Base-by-base conservation (phyloP, 2,329 filamentous ascomycete genomes). In the Botrytis galanthina region DNA sequence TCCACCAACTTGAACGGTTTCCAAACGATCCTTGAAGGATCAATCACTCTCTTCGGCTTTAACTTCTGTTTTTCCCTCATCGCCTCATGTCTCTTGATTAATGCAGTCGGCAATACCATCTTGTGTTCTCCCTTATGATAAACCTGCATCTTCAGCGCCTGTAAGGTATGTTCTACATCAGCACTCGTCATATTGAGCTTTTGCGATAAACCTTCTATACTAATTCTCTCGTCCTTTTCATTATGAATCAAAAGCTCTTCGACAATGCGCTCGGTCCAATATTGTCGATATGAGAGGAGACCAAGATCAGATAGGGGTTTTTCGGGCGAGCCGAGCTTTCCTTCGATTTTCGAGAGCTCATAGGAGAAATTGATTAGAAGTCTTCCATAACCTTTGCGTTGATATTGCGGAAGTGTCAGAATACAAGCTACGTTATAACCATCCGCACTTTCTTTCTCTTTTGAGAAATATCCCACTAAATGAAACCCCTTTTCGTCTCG, bases 351-450 rank as follows among this genome's bases (percentile, higher is more conserved):
- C 80, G 93, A 96, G 42, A 99, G 90, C 81, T 98, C 95, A 83
- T 99, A 99, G 8, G 94, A 97, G 83, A 99, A 98, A 77, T 97
- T 94, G 79, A 99, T 99, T 73, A 99, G 87, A 20, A 99, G 87
- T 74, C 94, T 91, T 37, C 97, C 96, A 79, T 96, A 98, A 0
- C 96, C 96, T 80, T 97, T 96, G 37, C 96, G 90, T 83, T 99
- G 96, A 79, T 97, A 98, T 81, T 99, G 97, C 0, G 96, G 96
- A 5, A 99, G 86, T 0, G 96, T 99, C 74, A 99, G 86, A 81
- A 99, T 99, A 88, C 97, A 99, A 7, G 96, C 97, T 46, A 99
- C 92, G 81, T 99, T 99, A 87, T 98, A 99, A 44, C 93, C 94
- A 79, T 99, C 97, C 0, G 94, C 94, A 57, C 92, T 95, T 83